phyloP scores from a whole-genome alignment of 805 yeast genomes.

The Kodamaea kaohsiungensis region DNA sequence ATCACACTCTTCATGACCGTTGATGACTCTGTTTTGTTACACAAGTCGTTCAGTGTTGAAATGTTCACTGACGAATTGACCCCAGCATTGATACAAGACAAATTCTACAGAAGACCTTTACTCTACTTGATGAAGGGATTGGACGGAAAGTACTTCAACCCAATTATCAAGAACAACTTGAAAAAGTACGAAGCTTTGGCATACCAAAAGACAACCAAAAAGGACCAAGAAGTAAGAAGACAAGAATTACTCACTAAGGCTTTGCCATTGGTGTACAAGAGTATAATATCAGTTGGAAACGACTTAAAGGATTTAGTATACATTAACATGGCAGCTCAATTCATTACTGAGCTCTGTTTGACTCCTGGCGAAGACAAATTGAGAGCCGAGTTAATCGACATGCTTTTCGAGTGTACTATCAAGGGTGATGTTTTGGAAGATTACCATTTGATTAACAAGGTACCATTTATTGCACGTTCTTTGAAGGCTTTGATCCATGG shows the following conservation, averaged over 20 bases:
- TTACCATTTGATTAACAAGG: conserved; percentile 63
- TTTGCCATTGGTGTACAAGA: conserved; percentile 61
- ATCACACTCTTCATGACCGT: conserved; percentile 79
- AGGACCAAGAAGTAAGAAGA: conserved; percentile 77
- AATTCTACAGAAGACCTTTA: conserved; percentile 87
- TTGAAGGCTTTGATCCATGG: conserved; percentile 79
- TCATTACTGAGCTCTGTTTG: conserved; percentile 71
- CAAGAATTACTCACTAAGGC: conserved; percentile 64
- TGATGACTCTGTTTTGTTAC: conserved; percentile 87
- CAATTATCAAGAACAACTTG: conserved; percentile 60
- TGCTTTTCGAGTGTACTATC: conserved; percentile 54
- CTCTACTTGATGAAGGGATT: conserved; percentile 76
- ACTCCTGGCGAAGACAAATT: conserved; percentile 47
- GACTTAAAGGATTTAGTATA: conserved; percentile 22
- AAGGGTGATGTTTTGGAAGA: conserved; percentile 69
- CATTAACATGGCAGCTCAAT: conserved; percentile 84
- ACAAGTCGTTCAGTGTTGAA: conserved; percentile 69
- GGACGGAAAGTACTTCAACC: conserved; percentile 81
- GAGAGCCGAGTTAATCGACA: conserved; percentile 52
- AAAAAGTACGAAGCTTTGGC: conserved; percentile 58
- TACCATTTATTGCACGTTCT: conserved; percentile 71
- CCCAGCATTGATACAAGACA: conserved; percentile 60
- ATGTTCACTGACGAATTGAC: conserved; percentile 48
- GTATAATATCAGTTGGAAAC: conserved; percentile 32
- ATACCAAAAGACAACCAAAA: conserved; percentile 71